phyloP scores from a whole-genome alignment of 2,329 filamentous ascomycete species.

The Calonectria pteridis region DNA sequence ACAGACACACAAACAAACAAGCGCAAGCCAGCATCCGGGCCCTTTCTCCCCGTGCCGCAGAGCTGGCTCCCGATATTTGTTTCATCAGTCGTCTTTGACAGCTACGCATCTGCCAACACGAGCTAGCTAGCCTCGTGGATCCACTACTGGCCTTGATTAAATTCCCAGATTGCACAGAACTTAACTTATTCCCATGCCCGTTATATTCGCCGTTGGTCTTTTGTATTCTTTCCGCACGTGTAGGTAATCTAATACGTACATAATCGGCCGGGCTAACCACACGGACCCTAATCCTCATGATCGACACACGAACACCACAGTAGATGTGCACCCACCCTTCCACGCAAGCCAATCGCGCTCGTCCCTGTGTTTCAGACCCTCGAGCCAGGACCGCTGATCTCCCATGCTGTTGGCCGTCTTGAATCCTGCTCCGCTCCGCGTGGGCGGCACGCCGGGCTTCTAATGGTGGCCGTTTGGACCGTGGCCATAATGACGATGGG shows the following conservation, averaged over 20 bases:
- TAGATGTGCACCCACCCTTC: neutral
- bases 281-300: neutral
- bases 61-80: neutral
- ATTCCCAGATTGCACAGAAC: neutral
- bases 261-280: neutral
- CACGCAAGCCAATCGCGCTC: neutral
- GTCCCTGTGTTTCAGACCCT: neutral
- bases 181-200: neutral
- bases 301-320: neutral
- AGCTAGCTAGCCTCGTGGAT: too few relatives aligned
- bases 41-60: neutral
- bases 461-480: neutral
- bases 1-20: neutral
- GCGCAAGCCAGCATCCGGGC: neutral
- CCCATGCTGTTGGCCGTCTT: neutral
- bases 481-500: slow-evolving; percentile 3
- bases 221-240: neutral
- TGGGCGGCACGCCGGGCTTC: neutral
- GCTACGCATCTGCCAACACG: neutral
- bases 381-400: neutral
- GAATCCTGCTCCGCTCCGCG: neutral
- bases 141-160: neutral
- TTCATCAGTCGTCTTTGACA: neutral
- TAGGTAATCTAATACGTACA: neutral
- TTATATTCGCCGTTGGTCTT: neutral